Conservation (phyloP, 257 asterid species). For the Primulina tabacum region DNA sequence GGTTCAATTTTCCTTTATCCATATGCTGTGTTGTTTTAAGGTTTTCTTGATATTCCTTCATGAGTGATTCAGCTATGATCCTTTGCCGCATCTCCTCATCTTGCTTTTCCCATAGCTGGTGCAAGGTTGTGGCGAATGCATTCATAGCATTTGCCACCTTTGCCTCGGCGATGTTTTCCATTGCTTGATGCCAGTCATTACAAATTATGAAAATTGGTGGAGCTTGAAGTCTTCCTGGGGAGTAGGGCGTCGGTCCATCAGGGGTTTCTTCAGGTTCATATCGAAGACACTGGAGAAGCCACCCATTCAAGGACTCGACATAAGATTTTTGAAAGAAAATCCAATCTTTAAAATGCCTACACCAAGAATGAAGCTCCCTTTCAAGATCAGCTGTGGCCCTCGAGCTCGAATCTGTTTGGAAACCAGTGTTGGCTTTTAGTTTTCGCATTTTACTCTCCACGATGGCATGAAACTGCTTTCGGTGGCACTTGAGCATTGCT, state of each 20-base stretch:
- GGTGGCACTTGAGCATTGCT: slow-evolving; percentile 89
- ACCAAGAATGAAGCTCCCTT: slow-evolving; percentile 78
- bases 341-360: slow-evolving; percentile 72
- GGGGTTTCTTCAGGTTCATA: slow-evolving; percentile 70
- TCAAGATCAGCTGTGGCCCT: slow-evolving; percentile 76
- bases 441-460: slow-evolving; percentile 81
- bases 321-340: slow-evolving; percentile 67
- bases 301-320: slow-evolving; percentile 67
- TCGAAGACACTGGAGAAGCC: slow-evolving; percentile 74
- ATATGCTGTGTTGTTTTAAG: slow-evolving; percentile 28
- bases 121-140: slow-evolving; percentile 62
- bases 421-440: slow-evolving; percentile 61
- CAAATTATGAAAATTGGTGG: slow-evolving; percentile 81
- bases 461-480: slow-evolving; percentile 89
- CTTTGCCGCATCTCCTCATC: slow-evolving; percentile 86
- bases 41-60: slow-evolving; percentile 57
- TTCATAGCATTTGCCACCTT: slow-evolving; percentile 78
- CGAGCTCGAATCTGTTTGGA: slow-evolving; percentile 50
- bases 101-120: slow-evolving; percentile 78
- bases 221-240: slow-evolving; percentile 85
- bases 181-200: slow-evolving; percentile 88
- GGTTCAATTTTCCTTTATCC: slow-evolving; percentile 37
- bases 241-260: slow-evolving; percentile 77
- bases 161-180: slow-evolving; percentile 65
- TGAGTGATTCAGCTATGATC: slow-evolving; percentile 62